A percentile compares a stretch with the other conserved stretches of the same genome.
Conservation (phyloP, 495 filamentous ascomycete species). For the Tuber melanosporum region DNA sequence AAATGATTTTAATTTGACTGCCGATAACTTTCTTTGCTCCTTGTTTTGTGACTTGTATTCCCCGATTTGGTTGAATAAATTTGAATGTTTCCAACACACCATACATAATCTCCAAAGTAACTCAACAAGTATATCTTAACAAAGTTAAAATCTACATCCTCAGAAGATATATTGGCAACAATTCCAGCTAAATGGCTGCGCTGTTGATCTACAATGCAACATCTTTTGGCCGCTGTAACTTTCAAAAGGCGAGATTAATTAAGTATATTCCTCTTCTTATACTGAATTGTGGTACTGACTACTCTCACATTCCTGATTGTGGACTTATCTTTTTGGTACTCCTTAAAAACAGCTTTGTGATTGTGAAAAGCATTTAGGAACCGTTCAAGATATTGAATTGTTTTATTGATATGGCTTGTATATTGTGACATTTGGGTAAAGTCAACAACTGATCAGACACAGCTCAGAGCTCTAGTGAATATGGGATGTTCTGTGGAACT, state of each 20-base stretch:
- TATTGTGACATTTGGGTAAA: background rate
- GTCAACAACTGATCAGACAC: background rate
- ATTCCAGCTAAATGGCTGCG: background rate
- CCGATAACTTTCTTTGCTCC: background rate
- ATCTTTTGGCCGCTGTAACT: background rate
- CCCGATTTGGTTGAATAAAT: slow-evolving; percentile 6
- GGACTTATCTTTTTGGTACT: background rate
- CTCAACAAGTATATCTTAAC: background rate
- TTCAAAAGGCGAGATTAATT: background rate
- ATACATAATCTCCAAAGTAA: background rate
- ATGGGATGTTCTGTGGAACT: background rate
- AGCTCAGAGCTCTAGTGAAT: background rate
- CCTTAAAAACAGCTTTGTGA: background rate
- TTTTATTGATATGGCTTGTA: background rate
- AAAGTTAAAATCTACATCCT: slow-evolving; percentile 10
- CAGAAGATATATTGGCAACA: background rate
- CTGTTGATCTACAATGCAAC: background rate
- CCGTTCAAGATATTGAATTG: background rate
- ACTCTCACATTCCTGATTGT: background rate
- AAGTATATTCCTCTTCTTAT: background rate
- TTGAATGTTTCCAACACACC: background rate
- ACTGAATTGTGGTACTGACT: background rate
- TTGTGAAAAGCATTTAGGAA: background rate
- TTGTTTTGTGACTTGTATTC: background rate
- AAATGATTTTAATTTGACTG: background rate